Evolutionary conservation across 2,329 filamentous ascomycete genomes (phyloP), one percentile per base, ranked within the genome.

Genomic region (Stemphylium lycopersici): DNA sequence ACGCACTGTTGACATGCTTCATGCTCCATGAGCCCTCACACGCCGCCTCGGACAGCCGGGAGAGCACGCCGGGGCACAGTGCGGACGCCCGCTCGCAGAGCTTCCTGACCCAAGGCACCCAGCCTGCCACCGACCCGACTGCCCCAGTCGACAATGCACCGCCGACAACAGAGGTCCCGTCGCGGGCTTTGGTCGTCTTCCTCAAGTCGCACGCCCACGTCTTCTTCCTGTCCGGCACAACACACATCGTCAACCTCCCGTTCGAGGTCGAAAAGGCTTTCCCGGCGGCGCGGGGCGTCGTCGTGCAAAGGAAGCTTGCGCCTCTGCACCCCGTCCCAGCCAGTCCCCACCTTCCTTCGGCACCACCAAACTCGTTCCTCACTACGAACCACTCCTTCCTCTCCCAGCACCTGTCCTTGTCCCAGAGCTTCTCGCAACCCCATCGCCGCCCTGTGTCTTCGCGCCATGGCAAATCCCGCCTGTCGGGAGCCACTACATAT

Each of bases 171-270:
- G 67, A 74, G 52, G 59, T 62, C 16, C 68, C 56, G 36, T 74
- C 61, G 71, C 79, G 67, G 71, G 92, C 93, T 4, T 78, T 99
- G 57, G 91, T 98, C 6, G 90, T 99, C 44, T 90, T 98, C 63
- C 84, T 99, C 62, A 93, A 90, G 76, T 93, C 91, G 0, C 93
- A 98, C 71, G 92, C 91, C 18, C 93, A 98, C 71, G 86, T 99
- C 61, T 96, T 93, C 80, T 97, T 96, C 72, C 83, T 98, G 33
- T 86, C 90, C 2, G 93, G 93, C 16, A 88, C 91, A 31, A 95
- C 86, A 70, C 90, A 99, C 81, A 86, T 96, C 54, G 83, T 98
- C 42, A 91, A 96, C 72, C 86, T 99, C 69, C 93, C 93, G 1
- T 99, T 99, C 70, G 93, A 98, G 76, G 90, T 97, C 37, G 91